A percentile compares a stretch with the other conserved stretches of the same genome.
These are phyloP conservation scores for Chrysanthemum lavandulifolium DNA, from an alignment of 129 eudicot species.

Conservation along the genomic window DNA sequence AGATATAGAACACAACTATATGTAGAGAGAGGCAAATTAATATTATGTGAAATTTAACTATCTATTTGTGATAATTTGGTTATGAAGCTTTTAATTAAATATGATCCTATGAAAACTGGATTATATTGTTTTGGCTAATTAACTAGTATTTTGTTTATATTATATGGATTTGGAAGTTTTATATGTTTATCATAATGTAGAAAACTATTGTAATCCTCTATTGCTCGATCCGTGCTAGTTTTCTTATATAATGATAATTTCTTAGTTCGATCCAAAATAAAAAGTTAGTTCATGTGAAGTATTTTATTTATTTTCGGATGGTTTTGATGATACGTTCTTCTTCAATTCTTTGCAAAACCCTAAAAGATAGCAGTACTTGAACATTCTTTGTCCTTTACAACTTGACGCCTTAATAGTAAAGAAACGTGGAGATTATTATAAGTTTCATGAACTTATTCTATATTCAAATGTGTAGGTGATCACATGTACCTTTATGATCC, in stretches of 20 bases:
- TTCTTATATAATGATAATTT: no score
- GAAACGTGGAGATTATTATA: neutral
- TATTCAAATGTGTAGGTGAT: constrained; percentile 19
- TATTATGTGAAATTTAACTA: constrained; percentile 19
- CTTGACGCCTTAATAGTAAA: no score
- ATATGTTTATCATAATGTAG: no score
- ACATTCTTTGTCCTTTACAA: neutral
- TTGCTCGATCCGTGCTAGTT: no score
- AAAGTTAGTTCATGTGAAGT: neutral
- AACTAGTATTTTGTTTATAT: no score
- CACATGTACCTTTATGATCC: constrained; percentile 29
- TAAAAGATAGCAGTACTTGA: neutral
- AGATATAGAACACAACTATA: constrained; percentile 25
- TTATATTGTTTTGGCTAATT: no score
- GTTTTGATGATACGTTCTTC: neutral
- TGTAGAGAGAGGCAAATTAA: constrained; percentile 16
- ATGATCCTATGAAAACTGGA: no score
- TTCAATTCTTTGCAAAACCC: constrained; percentile 1
- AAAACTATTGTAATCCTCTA: no score
- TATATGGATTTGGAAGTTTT: no score
- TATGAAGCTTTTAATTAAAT: no score
- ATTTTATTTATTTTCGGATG: neutral
- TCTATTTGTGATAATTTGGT: no score
- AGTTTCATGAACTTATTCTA: neutral
- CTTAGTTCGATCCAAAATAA: no score